Percentiles rank a stretch among this genome's conserved stretches.
These are phyloP conservation scores for Vanrija sp. DNA, from an alignment of 1,284 basidiomycete species.

Conservation along the genomic window DNA sequence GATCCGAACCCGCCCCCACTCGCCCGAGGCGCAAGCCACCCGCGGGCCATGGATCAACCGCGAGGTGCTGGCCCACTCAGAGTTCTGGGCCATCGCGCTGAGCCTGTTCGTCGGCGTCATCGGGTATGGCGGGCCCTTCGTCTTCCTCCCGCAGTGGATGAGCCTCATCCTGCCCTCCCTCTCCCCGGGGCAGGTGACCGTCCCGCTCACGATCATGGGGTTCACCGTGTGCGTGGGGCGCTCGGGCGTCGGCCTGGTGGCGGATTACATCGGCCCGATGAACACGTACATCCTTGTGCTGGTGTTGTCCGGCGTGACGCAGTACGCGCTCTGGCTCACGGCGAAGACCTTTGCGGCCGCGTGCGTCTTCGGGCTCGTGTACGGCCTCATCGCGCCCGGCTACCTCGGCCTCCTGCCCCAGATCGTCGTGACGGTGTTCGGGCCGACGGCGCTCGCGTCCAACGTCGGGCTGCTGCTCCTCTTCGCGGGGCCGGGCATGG, in stretches of 20 bases:
- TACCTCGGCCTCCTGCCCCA: conserved; percentile 34
- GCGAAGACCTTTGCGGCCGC: conserved; percentile 1
- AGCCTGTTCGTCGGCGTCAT: conserved; percentile 24
- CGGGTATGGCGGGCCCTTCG: conserved; percentile 32
- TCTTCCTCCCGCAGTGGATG: conserved; percentile 24
- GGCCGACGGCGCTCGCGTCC: conserved; percentile 29
- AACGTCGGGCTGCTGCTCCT: conserved; percentile 25
- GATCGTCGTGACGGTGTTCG: conserved; percentile 34
- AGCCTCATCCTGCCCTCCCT: conserved; percentile 15
- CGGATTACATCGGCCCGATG: conserved; percentile 9
- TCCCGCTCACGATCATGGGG: conserved; percentile 10
- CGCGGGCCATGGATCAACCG: conserved; percentile 31
- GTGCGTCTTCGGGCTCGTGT: conserved; percentile 10
- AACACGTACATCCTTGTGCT: conserved; percentile 17
- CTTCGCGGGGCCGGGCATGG: conserved; percentile 12
- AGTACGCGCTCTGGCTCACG: conserved; percentile 15
- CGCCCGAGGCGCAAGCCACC: conserved; percentile 27
- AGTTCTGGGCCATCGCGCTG: conserved; percentile 24
- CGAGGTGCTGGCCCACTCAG: neutral
- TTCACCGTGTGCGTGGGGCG: conserved; percentile 11
- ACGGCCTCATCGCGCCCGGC: conserved; percentile 25
- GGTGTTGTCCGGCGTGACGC: conserved; percentile 7
- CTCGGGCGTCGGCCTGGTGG: conserved; percentile 5
- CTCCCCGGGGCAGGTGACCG: conserved; percentile 13
- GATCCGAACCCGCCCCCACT: conserved; percentile 30